Evolutionary conservation across 805 yeast species (phyloP).

Genomic region (Tetrapisispora iriomotensis): DNA sequence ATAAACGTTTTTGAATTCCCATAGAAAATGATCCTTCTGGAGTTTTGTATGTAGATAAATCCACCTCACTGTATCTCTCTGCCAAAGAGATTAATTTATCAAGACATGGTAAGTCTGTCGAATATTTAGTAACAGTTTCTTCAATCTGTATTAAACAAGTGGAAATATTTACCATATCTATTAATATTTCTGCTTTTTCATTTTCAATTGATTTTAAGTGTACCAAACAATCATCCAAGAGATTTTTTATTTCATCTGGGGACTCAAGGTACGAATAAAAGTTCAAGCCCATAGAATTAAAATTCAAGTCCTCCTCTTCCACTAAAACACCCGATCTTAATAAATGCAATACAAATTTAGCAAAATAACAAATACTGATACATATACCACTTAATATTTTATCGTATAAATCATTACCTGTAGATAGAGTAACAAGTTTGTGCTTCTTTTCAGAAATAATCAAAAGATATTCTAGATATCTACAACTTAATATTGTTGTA

Average conservation of each 20-base stretch:
- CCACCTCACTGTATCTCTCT: background rate
- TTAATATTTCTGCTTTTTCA: conserved; percentile 3
- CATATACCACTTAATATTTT: conserved; percentile 42
- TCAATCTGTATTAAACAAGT: conserved; percentile 25
- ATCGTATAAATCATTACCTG: conserved; percentile 34
- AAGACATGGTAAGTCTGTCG: conserved; percentile 9
- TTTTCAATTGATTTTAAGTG: conserved; percentile 9
- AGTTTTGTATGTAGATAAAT: background rate
- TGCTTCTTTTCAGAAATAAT: conserved; percentile 29
- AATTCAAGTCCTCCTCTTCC: conserved; percentile 69
- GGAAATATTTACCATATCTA: conserved; percentile 22
- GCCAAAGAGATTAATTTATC: conserved; percentile 10
- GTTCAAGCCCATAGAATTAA: conserved; percentile 49
- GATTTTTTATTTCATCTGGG: conserved; percentile 13
- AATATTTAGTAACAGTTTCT: conserved; percentile 8
- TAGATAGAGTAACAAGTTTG: conserved; percentile 8
- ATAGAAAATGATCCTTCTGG: conserved; percentile 34
- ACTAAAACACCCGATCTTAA: conserved; percentile 50
- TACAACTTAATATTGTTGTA: conserved; percentile 68
- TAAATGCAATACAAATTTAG: conserved; percentile 37
- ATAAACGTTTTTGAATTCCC: conserved; percentile 39
- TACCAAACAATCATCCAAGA: conserved; percentile 28
- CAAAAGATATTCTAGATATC: conserved; percentile 57
- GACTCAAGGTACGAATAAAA: conserved; percentile 25
- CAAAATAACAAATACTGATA: conserved; percentile 45